Percentiles rank a stretch among this genome's conserved stretches.
Evolutionary conservation across 2,329 filamentous ascomycete genomes (phyloP).

Genomic region (Colletotrichum magnum): DNA sequence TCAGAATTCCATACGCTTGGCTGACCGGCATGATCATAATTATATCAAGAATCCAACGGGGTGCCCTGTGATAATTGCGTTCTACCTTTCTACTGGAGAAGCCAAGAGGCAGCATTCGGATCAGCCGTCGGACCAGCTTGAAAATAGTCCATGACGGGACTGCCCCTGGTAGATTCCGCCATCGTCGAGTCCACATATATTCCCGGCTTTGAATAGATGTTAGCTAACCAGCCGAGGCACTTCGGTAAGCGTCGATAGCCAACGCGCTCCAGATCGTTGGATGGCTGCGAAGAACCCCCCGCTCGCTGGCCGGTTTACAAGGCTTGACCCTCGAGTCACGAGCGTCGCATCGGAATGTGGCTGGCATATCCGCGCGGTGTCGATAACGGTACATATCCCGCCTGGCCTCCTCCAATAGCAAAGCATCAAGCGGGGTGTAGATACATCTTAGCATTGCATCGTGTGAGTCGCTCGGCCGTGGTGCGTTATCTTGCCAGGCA

Average conservation of each 20-base stretch:
- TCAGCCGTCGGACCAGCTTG: neutral
- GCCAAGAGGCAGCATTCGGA: slow-evolving; percentile 18
- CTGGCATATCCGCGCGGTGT: neutral
- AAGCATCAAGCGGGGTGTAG: neutral
- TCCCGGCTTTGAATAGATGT: neutral
- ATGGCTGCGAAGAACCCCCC: neutral
- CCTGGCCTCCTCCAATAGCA: neutral
- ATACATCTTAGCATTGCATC: neutral
- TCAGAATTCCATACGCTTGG: too few species aligned
- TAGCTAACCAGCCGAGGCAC: slow-evolving; percentile 8
- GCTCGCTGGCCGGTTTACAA: neutral
- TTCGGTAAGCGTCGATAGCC: neutral
- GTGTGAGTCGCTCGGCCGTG: neutral
- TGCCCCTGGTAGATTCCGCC: slow-evolving; percentile 15
- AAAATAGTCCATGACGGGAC: slow-evolving; percentile 3
- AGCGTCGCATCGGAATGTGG: slow-evolving; percentile 18
- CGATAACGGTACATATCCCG: neutral
- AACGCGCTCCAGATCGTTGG: neutral
- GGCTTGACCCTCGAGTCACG: neutral
- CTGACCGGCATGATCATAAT: too few species aligned
- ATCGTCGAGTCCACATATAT: slow-evolving; percentile 8
- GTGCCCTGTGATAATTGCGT: neutral
- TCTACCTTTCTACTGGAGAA: neutral
- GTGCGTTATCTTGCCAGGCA: neutral
- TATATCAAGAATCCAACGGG: neutral